Evolutionary conservation across 2,329 filamentous ascomycete genomes (phyloP), one percentile per base, ranked within the genome.

Genomic region (Ramularia endophylla): DNA sequence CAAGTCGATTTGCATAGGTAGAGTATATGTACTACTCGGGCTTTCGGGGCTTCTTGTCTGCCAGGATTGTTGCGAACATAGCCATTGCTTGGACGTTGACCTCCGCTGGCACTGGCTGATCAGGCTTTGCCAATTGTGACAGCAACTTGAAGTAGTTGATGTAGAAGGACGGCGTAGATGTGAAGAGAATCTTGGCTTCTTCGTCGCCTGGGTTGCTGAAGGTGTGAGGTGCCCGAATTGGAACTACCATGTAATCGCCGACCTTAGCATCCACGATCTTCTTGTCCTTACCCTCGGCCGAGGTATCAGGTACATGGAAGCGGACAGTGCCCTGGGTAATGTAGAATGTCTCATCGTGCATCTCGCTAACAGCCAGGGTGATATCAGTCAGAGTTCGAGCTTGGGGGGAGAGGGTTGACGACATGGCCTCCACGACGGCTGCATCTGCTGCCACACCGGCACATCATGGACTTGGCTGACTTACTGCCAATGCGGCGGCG

Each of bases 291-390:
- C 58, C 57, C 15, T 56, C 52, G 13, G 50, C 47, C 5, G 43
- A 18, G 4, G 53, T 46, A 42, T 58, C 54, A 0, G 69, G 68
- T 9, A 66, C 65, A 50, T 74, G 70, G 58, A 77, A 77, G 29
- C 72, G 68, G 15, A 77, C 63, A 2, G 59, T 68, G 5, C 74
- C 74, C 40, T 69, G 59, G 1, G 68, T 74, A n/a, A 76, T 65
- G 31, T 76, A 67, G 60, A 78, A 78, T 6, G 71, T 75, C 60
- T 74, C 69, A 48, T 79, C 74, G 59, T 79, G 72, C 74, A 76
- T 76, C 51, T 76, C 69, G 51, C 22, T 25, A 11, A 25, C 11
- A 6, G n/a, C n/a, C n/a, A n/a, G n/a, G 22, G 22, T 25, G 22
- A 25, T 25, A 25, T 25, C 22, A 25, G 22, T 25, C 22, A 11